These are phyloP conservation scores for Fusarium begoniae DNA, from an alignment of 2,329 filamentous ascomycete species.

Conservation along the genomic window DNA sequence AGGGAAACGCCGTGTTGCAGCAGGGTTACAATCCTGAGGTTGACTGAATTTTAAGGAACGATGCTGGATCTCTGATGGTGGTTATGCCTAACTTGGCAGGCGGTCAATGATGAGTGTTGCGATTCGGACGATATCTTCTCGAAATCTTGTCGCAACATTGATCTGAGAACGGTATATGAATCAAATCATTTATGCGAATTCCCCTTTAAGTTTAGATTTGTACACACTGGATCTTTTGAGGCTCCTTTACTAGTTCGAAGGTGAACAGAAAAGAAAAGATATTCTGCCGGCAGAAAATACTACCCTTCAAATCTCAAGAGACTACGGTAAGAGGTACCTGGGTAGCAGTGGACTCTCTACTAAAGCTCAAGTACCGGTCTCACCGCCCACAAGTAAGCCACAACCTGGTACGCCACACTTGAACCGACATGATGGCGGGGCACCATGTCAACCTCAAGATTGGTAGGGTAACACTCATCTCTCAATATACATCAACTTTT, in stretches of 20 bases:
- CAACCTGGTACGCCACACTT: slow-evolving; percentile 12
- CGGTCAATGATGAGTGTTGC: background rate
- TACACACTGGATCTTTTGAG: background rate
- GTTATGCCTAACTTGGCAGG: slow-evolving; percentile 11
- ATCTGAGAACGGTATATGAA: background rate
- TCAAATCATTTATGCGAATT: background rate
- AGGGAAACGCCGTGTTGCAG: background rate
- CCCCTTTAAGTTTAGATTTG: accelerated
- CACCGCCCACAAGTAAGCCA: slow-evolving; percentile 15
- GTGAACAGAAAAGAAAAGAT: background rate
- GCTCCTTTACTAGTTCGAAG: background rate
- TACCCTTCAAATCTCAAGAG: background rate
- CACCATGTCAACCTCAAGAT: slow-evolving; percentile 30
- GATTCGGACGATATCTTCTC: background rate
- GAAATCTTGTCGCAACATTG: background rate
- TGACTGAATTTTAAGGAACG: slow-evolving; percentile 12
- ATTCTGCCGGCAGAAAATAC: slow-evolving; percentile 15
- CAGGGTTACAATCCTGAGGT: background rate
- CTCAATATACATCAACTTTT: slow-evolving; percentile 12
- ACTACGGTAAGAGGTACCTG: background rate
- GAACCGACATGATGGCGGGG: slow-evolving; percentile 34
- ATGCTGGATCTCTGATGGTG: background rate
- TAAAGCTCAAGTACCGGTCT: background rate
- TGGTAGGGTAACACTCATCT: slow-evolving; percentile 12
- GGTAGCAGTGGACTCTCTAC: background rate